These are phyloP conservation scores for Fusarium sublunatum DNA, from an alignment of 2,329 filamentous ascomycete species.

Conservation along the genomic window DNA sequence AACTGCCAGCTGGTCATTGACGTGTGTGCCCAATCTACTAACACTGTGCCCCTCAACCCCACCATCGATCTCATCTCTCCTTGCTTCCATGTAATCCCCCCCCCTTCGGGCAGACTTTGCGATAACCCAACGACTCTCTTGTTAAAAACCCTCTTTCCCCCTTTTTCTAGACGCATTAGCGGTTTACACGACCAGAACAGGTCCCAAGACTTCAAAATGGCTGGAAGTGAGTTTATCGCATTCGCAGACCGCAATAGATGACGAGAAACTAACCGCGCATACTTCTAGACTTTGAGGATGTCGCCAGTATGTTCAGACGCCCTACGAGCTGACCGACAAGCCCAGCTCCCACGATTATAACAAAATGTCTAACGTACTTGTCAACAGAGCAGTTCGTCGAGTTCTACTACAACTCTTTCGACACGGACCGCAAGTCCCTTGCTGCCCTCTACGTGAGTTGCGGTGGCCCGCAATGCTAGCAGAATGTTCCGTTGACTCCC, in stretches of 20 bases:
- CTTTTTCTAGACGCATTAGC: constrained; percentile 12
- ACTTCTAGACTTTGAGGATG: constrained; percentile 56
- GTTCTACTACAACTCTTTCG: constrained; percentile 93
- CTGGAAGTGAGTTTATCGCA: constrained; percentile 34
- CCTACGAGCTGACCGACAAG: constrained; percentile 10
- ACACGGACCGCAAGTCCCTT: constrained; percentile 74
- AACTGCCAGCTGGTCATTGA: constrained; percentile 3
- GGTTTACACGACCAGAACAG: constrained; percentile 26
- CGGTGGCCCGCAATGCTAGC: constrained; percentile 68
- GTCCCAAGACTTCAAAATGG: constrained; percentile 43
- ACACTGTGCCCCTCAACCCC: constrained; percentile 54
- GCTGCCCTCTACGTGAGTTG: constrained; percentile 80
- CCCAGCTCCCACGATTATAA: not conserved
- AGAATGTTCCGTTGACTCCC: constrained; percentile 46
- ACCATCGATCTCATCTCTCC: constrained; percentile 48
- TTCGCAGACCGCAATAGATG: not conserved
- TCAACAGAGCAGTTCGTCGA: constrained; percentile 82
- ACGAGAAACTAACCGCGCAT: constrained; percentile 46
- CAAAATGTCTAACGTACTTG: constrained; percentile 10
- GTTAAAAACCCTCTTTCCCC: constrained; percentile 3
- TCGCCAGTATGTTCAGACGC: constrained; percentile 58
- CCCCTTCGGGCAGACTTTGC: constrained; percentile 50
- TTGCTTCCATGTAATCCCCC: constrained; percentile 22
- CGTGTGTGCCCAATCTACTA: constrained; percentile 45
- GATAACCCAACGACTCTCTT: constrained; percentile 45